These are phyloP conservation scores for Sistotremastrum niveocremeum DNA, from an alignment of 768 basidiomycete species.

Conservation along the genomic window DNA sequence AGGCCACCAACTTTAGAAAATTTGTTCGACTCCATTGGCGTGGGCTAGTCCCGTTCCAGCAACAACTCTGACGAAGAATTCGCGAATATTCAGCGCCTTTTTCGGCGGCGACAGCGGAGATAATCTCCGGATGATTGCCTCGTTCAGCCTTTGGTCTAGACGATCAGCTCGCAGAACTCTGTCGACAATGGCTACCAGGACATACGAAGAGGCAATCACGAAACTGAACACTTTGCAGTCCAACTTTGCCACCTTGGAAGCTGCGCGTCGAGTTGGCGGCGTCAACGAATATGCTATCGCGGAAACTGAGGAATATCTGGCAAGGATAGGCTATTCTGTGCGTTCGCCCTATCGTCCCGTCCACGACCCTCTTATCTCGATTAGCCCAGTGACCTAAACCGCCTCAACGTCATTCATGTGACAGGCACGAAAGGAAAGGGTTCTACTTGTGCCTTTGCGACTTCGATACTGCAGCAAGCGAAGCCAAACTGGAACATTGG, in stretches of 20 bases:
- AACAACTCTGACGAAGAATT: too few relatives aligned
- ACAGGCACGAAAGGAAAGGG: conserved; percentile 99
- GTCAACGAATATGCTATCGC: conserved; percentile 51
- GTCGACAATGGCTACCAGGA: conserved; percentile 41
- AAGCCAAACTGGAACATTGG: conserved; percentile 72
- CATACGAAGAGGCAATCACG: conserved; percentile 63
- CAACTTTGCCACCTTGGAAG: conserved; percentile 87
- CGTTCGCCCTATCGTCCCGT: conserved; percentile 13
- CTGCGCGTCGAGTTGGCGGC: conserved; percentile 61
- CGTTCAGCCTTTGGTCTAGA: too few relatives aligned
- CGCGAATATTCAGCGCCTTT: too few relatives aligned
- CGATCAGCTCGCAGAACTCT: too few relatives aligned
- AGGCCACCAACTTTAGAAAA: too few relatives aligned
- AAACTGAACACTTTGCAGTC: conserved; percentile 73
- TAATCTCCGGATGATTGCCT: too few relatives aligned
- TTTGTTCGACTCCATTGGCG: too few relatives aligned
- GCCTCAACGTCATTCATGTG: conserved; percentile 86
- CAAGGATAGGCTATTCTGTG: conserved; percentile 77
- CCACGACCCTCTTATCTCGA: conserved; percentile 7
- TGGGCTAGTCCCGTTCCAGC: too few relatives aligned
- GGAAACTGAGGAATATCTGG: conserved; percentile 85
- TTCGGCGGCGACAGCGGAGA: too few relatives aligned
- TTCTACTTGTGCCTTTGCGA: conserved; percentile 87
- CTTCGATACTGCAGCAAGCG: conserved; percentile 70
- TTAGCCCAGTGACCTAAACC: conserved; percentile 73